Evolutionary conservation across 345 rosid species (phyloP).

Genomic region (Erysimum cheiranthoides): DNA sequence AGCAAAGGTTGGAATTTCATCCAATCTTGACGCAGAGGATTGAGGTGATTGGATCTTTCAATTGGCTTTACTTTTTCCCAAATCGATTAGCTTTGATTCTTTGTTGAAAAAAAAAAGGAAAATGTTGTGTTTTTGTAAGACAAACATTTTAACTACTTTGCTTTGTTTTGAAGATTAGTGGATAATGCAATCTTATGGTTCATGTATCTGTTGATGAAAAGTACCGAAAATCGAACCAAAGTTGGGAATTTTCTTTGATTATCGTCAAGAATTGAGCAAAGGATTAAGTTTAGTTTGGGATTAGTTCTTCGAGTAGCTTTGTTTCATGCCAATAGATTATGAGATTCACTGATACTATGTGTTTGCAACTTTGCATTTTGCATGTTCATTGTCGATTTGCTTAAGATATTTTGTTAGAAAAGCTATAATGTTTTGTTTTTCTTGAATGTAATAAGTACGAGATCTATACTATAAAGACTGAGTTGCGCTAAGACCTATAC

Average conservation of each 20-base stretch:
- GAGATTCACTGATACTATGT: neutral
- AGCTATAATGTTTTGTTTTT: neutral
- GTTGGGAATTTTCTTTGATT: neutral
- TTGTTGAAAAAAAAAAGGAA: no score
- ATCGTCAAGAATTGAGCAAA: neutral
- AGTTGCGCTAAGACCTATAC: no score
- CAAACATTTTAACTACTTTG: no score
- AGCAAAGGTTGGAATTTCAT: no score
- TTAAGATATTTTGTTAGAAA: no score
- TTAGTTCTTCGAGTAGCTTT: neutral
- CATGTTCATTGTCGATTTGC: neutral
- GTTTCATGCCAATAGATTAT: neutral
- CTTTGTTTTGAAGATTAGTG: no score
- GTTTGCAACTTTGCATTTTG: neutral
- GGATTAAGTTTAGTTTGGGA: conserved; percentile 1
- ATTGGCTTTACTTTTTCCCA: no score
- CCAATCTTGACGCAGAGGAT: no score
- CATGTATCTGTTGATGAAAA: neutral
- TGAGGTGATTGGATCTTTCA: no score
- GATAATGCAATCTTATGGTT: neutral
- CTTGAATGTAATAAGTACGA: neutral
- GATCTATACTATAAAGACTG: no score
- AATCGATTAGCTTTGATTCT: no score
- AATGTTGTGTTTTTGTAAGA: no score
- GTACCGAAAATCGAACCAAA: neutral